Conservation (phyloP, 2,329 filamentous ascomycete genomes). For the Aureobasidium sp. region DNA sequence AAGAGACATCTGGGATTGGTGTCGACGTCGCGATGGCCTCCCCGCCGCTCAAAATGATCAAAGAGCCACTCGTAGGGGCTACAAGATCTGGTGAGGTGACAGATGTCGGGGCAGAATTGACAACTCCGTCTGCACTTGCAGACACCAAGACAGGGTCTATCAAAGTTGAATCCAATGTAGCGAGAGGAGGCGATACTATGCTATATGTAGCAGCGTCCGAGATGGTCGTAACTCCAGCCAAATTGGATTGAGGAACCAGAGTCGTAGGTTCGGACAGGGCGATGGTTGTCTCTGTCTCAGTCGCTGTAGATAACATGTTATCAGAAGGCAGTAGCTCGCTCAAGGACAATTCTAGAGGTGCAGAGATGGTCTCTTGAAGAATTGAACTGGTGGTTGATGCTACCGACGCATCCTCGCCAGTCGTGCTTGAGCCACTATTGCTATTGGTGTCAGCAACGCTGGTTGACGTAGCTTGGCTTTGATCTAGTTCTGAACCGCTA, state of each 20-base stretch:
- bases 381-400: not conserved
- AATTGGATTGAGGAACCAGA: not conserved
- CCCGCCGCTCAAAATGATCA: too few relatives aligned
- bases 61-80: too few relatives aligned
- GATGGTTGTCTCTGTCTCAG: not conserved
- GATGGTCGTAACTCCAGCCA: not conserved
- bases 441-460: too few relatives aligned
- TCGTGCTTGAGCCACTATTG: not conserved
- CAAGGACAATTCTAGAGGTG: not conserved
- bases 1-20: too few relatives aligned
- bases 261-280: not conserved
- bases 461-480: not conserved
- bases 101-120: too few relatives aligned
- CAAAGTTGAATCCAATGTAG: too few relatives aligned
- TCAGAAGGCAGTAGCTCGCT: not conserved
- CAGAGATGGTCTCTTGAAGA: not conserved
- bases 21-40: too few relatives aligned
- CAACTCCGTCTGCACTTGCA: too few relatives aligned
- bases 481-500: not conserved
- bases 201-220: too few relatives aligned
- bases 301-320: not conserved
- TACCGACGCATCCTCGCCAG: not conserved
- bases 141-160: too few relatives aligned
- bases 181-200: too few relatives aligned
- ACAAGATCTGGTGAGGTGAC: too few relatives aligned